These are phyloP conservation scores for Tetrapisispora phaffii DNA, from an alignment of 805 yeast species.

Conservation along the genomic window DNA sequence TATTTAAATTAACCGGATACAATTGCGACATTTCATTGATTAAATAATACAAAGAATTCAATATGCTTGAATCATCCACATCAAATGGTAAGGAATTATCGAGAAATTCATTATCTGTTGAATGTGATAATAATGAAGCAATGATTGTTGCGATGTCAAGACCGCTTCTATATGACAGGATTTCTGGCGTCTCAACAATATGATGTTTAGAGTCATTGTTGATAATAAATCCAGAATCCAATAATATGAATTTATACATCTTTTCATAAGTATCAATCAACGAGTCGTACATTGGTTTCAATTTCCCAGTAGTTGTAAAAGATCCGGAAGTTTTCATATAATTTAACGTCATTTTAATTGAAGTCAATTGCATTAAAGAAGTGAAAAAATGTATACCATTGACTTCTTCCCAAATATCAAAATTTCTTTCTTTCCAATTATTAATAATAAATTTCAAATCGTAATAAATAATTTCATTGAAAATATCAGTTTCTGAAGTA, in stretches of 20 bases:
- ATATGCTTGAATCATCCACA: constrained; percentile 44
- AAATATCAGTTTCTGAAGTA: constrained; percentile 32
- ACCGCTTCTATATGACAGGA: constrained; percentile 33
- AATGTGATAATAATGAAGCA: constrained; percentile 37
- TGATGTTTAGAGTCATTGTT: constrained; percentile 36
- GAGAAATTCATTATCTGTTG: constrained; percentile 14
- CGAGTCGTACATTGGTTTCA: constrained; percentile 13
- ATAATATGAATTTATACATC: constrained; percentile 17
- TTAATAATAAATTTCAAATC: constrained; percentile 57
- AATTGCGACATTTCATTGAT: constrained; percentile 59
- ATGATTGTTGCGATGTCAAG: constrained; percentile 66
- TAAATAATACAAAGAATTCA: constrained; percentile 55
- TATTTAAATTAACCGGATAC: constrained; percentile 63
- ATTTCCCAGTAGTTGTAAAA: constrained; percentile 6
- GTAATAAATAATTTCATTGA: constrained; percentile 45
- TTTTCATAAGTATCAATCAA: constrained; percentile 16
- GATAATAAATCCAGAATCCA: constrained; percentile 30
- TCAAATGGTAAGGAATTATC: constrained; percentile 44
- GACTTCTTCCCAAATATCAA: constrained; percentile 91
- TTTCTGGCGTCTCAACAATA: constrained; percentile 58
- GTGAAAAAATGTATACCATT: constrained; percentile 72
- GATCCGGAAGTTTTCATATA: constrained; percentile 23
- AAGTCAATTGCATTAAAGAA: constrained; percentile 59
- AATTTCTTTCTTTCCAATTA: constrained; percentile 59
- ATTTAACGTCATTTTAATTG: constrained; percentile 48